Evolutionary conservation across 768 basidiomycete species (phyloP), one percentile per base, ranked within the genome.

Genomic region (Polyporus arcularius): DNA sequence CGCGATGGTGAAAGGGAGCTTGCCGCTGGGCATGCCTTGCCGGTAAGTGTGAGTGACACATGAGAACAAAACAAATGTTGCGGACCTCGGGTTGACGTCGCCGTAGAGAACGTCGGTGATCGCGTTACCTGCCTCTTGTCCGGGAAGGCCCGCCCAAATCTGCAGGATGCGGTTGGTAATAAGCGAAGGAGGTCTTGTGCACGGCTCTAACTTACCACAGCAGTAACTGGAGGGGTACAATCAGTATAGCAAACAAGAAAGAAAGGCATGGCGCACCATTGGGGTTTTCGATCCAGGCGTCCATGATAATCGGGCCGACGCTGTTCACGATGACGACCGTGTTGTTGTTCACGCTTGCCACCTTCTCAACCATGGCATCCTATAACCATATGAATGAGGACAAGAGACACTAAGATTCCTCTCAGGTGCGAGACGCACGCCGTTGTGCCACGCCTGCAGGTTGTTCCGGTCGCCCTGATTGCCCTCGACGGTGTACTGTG

Each of bases 301-400:
- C 74, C 40, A 74, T 62, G 15, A 71, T 76, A 52, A 87, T 81
- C 0, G 83, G 80, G 0, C 88, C 88, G 48, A 88, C 86, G 8
- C 81, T 79, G 68, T 90, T 85, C 4, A 89, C 78, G 10, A 90
- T 81, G 40, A 90, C 88, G 39, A 92, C 75, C 1, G 85, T 87
- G 66, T 83, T 81, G 28, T 78, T 71, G 66, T 85, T 85, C n/a
- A 74, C 75, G 28, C 73, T 72, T 2, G 88, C 86, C 14, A 85
- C 85, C 31, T 74, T 74, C 42, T 77, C 70, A 9, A 86, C 77
- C 74, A 71, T 45, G 4, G 57, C 56, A 45, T 70, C 64, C 71
- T 72, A 46, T 46, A n/a, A 6, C 14, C 26, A 16, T n/a, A n/a
- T n/a, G n/a, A n/a, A n/a, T 21, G 32, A 41, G 9, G 39, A n/a